Evolutionary conservation across 2,329 filamentous ascomycete species (phyloP).

Genomic region (Cladophialophora chaetospira): DNA sequence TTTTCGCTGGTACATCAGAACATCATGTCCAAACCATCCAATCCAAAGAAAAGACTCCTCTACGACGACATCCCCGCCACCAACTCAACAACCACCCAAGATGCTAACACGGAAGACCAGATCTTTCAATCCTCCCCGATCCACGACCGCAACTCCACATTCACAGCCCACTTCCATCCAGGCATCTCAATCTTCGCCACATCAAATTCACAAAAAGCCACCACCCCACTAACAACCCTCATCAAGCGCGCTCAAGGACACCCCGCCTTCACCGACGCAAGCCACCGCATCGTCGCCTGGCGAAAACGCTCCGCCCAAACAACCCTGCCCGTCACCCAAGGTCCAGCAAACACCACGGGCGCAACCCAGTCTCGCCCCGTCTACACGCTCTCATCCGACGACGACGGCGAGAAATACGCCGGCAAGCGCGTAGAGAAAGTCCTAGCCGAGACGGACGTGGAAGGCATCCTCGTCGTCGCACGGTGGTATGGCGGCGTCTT

Average conservation of each 20-base stretch:
- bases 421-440: slow-evolving; percentile 52
- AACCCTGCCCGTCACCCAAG: slow-evolving; percentile 37
- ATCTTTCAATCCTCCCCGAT: slow-evolving; percentile 51
- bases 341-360: background rate
- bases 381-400: too few relatives aligned
- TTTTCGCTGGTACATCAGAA: too few relatives aligned
- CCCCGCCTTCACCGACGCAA: slow-evolving; percentile 48
- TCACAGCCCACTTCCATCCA: slow-evolving; percentile 53
- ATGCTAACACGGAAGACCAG: background rate
- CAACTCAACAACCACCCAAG: background rate
- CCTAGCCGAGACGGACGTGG: slow-evolving; percentile 47
- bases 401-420: slow-evolving; percentile 57
- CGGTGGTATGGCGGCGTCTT: slow-evolving; percentile 58
- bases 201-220: background rate
- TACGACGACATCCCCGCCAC: background rate
- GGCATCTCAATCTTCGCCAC: slow-evolving; percentile 18
- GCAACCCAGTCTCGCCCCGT: background rate
- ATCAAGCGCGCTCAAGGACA: slow-evolving; percentile 45
- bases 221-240: slow-evolving; percentile 20
- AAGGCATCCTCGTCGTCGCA: slow-evolving; percentile 54
- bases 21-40: slow-evolving; percentile 11
- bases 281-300: slow-evolving; percentile 56
- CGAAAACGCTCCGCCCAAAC: slow-evolving; percentile 51
- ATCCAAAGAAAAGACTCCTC: background rate
- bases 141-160: slow-evolving; percentile 54